phyloP scores from a whole-genome alignment of 306 rosid species.

The Dryas drummondii region DNA sequence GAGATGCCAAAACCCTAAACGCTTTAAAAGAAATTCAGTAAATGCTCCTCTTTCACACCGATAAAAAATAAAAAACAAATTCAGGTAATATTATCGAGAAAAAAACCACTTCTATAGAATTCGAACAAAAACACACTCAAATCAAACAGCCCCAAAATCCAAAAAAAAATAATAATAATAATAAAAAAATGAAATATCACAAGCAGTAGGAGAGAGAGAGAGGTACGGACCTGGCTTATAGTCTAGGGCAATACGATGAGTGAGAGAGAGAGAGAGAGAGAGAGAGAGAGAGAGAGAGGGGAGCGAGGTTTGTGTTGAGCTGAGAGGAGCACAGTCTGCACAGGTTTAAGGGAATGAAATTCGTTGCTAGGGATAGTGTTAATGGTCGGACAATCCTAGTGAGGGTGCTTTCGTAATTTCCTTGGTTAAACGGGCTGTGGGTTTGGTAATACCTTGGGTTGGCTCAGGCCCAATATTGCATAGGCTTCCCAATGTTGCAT shows the following conservation, averaged over 20 bases:
- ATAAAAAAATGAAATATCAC: not conserved
- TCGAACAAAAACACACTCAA: not conserved
- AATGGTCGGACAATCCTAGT: not conserved
- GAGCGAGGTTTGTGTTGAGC: not conserved
- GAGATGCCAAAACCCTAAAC: constrained; percentile 24
- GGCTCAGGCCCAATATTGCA: not conserved
- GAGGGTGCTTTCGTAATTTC: constrained; percentile 9
- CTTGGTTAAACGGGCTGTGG: not conserved
- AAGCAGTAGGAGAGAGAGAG: not conserved
- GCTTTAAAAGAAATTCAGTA: not conserved
- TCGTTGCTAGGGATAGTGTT: constrained; percentile 4
- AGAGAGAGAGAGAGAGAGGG: not conserved
- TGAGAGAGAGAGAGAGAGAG: not conserved
- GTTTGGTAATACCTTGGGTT: no score
- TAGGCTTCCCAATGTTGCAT: not conserved
- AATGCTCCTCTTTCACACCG: not conserved
- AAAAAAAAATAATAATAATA: not conserved
- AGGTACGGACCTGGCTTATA: not conserved
- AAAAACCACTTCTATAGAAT: not conserved
- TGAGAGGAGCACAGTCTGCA: not conserved
- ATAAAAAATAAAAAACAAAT: not conserved
- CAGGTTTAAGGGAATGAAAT: constrained; percentile 1
- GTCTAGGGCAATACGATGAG: constrained; percentile 1
- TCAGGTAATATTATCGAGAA: not conserved
- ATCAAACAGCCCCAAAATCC: not conserved